A percentile compares a stretch with the other conserved stretches of the same genome.
phyloP scores from a whole-genome alignment of 176 grass and related monocot genomes.

The Calamus simplicifolius region DNA sequence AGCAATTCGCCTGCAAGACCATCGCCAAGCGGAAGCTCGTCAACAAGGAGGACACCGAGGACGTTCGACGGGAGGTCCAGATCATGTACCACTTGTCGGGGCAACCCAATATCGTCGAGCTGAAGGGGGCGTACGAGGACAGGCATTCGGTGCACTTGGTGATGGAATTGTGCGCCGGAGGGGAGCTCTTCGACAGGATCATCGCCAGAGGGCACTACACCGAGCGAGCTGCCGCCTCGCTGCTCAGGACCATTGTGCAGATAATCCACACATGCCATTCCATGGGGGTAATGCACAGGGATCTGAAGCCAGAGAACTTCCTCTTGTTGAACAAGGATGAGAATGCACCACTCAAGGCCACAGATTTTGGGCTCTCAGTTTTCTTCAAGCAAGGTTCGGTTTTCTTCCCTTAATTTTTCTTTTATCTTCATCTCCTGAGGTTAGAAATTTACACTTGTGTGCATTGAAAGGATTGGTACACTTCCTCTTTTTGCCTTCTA shows the following conservation, averaged over 20 bases:
- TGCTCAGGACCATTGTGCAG: not conserved
- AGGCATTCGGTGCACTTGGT: conserved; percentile 7
- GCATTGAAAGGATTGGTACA: not conserved
- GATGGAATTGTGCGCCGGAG: conserved; percentile 10
- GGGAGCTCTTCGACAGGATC: conserved; percentile 10
- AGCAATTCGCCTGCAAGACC: conserved; percentile 13
- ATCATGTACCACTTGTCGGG: conserved; percentile 9
- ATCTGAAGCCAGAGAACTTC: conserved; percentile 16
- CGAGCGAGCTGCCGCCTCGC: not conserved
- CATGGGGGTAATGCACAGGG: conserved; percentile 14
- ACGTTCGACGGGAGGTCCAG: conserved; percentile 5
- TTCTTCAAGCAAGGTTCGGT: conserved; percentile 10
- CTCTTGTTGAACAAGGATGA: conserved; percentile 6
- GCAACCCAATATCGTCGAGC: conserved; percentile 1
- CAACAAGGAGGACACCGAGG: conserved; percentile 2
- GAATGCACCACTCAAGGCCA: conserved; percentile 11
- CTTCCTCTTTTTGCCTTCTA: no score
- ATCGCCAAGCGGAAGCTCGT: conserved; percentile 10
- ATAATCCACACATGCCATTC: conserved; percentile 6
- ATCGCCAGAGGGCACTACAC: conserved; percentile 4
- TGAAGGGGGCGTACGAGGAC: conserved; percentile 9
- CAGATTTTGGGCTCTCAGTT: conserved; percentile 13
- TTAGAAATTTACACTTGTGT: not conserved
- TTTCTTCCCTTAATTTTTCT: not conserved
- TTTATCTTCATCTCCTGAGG: not conserved